Evolutionary conservation across 2,329 filamentous ascomycete genomes (phyloP).

Genomic region (Exophiala calicioides): DNA sequence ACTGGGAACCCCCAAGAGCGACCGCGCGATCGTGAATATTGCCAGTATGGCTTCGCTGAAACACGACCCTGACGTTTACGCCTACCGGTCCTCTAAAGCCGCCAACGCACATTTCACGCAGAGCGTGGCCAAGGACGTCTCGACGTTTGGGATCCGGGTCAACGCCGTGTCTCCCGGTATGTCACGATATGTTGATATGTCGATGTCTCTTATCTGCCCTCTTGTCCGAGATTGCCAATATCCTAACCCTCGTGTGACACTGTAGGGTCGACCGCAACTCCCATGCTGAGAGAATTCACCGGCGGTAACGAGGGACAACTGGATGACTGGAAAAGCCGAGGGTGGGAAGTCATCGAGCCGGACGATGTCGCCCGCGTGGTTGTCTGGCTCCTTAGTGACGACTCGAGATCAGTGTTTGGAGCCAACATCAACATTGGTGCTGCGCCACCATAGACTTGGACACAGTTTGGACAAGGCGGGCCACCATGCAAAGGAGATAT

Average conservation of each 20-base stretch:
- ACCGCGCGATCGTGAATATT: conserved; percentile 10
- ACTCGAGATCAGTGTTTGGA: too few relatives aligned
- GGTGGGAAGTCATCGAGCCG: conserved; percentile 2
- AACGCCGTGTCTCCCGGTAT: conserved; percentile 9
- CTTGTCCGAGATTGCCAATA: background rate
- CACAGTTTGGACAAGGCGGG: too few relatives aligned
- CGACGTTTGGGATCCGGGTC: conserved; percentile 1
- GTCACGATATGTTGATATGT: background rate
- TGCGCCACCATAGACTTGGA: too few relatives aligned
- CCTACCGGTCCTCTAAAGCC: conserved; percentile 4
- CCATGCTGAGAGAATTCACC: conserved; percentile 1
- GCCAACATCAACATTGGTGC: too few relatives aligned
- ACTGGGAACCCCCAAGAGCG: background rate
- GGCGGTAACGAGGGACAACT: background rate
- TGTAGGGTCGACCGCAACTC: background rate
- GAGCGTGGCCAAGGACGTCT: conserved; percentile 5
- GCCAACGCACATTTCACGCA: conserved; percentile 4
- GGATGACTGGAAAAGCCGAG: conserved; percentile 3
- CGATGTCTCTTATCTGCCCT: background rate
- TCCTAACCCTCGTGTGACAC: background rate
- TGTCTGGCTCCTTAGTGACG: conserved; percentile 11
- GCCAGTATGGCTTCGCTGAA: conserved; percentile 7
- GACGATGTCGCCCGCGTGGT: conserved; percentile 4
- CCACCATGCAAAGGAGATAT: too few relatives aligned
- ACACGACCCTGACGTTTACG: conserved; percentile 4